phyloP scores from a whole-genome alignment of 139 green algal genomes.

The Chlorella sp. region DNA sequence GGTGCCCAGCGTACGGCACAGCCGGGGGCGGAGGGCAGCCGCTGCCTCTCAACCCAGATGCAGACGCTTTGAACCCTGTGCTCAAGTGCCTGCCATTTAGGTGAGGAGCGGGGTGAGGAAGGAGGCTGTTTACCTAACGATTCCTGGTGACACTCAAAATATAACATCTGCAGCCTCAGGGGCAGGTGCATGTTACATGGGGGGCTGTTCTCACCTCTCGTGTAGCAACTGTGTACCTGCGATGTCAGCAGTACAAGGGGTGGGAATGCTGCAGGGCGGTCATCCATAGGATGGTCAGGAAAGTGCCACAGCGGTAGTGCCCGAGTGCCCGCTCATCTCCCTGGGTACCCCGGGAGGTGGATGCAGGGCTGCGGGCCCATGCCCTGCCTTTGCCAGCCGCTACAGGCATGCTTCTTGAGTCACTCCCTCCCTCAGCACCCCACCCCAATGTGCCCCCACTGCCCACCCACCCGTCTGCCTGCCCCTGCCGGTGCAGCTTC shows the following conservation, averaged over 20 bases:
- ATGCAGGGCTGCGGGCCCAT: background rate
- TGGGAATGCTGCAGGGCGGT: background rate
- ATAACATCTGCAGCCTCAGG: no score
- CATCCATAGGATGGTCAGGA: background rate
- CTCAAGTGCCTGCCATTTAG: constrained; percentile 18
- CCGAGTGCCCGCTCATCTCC: background rate
- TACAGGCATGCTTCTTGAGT: no score
- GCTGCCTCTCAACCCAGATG: constrained; percentile 7
- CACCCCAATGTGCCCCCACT: no score
- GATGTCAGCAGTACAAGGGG: no score
- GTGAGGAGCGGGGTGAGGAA: background rate
- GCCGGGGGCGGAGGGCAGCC: background rate
- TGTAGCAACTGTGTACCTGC: no score
- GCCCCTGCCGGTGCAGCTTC: background rate
- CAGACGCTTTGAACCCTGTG: background rate
- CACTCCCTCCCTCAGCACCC: no score
- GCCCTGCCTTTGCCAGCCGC: no score
- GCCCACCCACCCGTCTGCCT: background rate
- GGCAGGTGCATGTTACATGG: no score
- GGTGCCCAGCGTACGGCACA: background rate
- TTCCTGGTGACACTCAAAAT: no score
- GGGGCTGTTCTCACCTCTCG: no score
- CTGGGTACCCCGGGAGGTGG: background rate
- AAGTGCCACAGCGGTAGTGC: no score
- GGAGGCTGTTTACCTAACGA: no score